Percentiles rank a stretch among this genome's conserved stretches.
Conservation (phyloP, 306 rosid species). For the Prunus mume region DNA sequence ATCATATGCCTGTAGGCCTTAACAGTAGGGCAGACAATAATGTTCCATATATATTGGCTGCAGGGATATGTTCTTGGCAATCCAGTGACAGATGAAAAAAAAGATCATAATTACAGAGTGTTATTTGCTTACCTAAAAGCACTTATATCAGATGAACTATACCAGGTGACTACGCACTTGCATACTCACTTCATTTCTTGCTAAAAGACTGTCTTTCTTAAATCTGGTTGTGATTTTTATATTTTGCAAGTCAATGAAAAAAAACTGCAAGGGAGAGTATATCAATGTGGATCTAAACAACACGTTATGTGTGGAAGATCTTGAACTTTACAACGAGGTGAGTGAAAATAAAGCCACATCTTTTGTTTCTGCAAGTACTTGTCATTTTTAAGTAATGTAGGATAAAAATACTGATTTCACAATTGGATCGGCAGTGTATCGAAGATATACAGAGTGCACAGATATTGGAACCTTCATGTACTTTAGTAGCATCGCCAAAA, state of each 20-base stretch:
- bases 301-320: conserved; percentile 7
- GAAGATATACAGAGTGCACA: rapidly evolving
- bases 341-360: background rate
- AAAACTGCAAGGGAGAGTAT: conserved; percentile 3
- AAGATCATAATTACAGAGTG: background rate
- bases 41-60: background rate
- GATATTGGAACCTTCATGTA: conserved; percentile 6
- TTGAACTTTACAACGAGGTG: conserved; percentile 3
- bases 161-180: conserved; percentile 5
- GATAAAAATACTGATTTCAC: background rate
- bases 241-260: background rate
- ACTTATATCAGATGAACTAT: conserved; percentile 18
- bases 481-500: no score
- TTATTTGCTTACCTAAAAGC: conserved; percentile 12
- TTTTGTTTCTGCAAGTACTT: background rate
- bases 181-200: background rate
- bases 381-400: background rate
- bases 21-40: background rate
- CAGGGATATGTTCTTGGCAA: conserved; percentile 28
- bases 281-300: conserved; percentile 1
- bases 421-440: conserved; percentile 10
- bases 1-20: background rate
- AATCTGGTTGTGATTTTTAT: background rate
- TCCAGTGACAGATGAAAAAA: background rate
- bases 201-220: background rate